These are phyloP conservation scores for Geosmithia flava DNA, from an alignment of 2,329 filamentous ascomycete species.

Conservation along the genomic window DNA sequence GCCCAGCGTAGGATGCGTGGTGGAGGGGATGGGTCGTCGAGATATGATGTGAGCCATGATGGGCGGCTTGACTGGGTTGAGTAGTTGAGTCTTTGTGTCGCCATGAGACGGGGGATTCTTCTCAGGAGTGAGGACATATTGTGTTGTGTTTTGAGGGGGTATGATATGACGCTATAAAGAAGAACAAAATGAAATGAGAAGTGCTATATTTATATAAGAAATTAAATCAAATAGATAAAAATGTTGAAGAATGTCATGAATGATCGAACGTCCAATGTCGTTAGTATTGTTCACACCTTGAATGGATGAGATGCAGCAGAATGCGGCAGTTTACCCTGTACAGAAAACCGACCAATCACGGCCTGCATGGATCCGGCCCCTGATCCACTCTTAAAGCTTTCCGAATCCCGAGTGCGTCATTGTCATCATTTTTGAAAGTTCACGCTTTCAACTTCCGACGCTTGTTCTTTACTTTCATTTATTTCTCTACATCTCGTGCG, in stretches of 20 bases:
- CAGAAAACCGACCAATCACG: neutral
- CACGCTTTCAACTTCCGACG: neutral
- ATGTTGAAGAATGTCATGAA: no score
- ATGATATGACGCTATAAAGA: no score
- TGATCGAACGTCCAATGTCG: no score
- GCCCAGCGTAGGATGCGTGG: conserved; percentile 25
- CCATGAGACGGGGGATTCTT: no score
- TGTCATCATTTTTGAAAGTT: neutral
- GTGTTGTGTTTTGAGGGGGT: no score
- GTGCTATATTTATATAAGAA: no score
- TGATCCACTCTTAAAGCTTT: neutral
- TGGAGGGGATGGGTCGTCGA: conserved; percentile 11
- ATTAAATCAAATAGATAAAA: no score
- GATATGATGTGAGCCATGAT: conserved; percentile 19
- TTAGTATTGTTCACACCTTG: neutral
- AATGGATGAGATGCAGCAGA: neutral
- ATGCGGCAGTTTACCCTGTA: neutral
- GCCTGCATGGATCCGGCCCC: neutral
- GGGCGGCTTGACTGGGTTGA: conserved; percentile 7
- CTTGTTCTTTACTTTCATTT: neutral
- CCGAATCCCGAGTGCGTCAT: neutral
- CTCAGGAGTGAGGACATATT: no score
- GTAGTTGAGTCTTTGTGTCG: neutral
- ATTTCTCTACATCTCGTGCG: neutral
- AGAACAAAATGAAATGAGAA: no score